Base-by-base conservation (phyloP, 139 green algal species). In the Spirogloea muscicola region DNA sequence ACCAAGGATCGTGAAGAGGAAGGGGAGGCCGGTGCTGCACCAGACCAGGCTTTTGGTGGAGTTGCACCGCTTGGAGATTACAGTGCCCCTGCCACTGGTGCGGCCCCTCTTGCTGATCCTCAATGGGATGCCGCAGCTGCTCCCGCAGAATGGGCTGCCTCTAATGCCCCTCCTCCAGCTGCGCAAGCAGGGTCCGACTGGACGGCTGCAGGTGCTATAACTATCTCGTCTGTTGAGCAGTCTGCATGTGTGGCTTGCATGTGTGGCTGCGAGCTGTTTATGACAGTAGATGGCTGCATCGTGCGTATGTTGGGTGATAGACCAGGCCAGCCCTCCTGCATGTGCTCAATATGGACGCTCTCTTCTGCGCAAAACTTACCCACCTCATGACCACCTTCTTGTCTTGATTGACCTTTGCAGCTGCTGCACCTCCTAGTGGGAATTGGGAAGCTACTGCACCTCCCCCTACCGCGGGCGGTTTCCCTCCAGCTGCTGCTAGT, bases 1-100 rank as follows among this genome's bases (percentile, higher is more conserved):
- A 80, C 86, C 63, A 88, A 93, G 84, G 89, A 91, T 80, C 68
- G 39, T 9, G 84, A 87, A 52, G 82, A 91, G 67, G 87, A 87
- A 63, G n/a, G n/a, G n/a, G n/a, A n/a, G n/a, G n/a, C n/a, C n/a
- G 81, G 79, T 27, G 82, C 59, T 43, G 65, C 71, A 27, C 42
- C 25, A 27, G 66, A 38, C 3, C 16, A 51, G 6, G 55, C 46
- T 18, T 80, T 79, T 33, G 69, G 38, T 25, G 66, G 31, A 21
- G 27, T 66, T 13, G n/a, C n/a, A n/a, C n/a, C n/a, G n/a, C n/a
- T n/a, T n/a, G n/a, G n/a, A n/a, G 59, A 82, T 29, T 76, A 43
- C 59, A 38, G n/a, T 34, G 29, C 41, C 27, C 25, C 65, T 34
- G 41, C 37, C 33, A 25, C 39, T 18, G 58, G 25, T 33, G 39